These are phyloP conservation scores for Fusarium liriodendri DNA, from an alignment of 2,329 filamentous ascomycete species.

Conservation along the genomic window DNA sequence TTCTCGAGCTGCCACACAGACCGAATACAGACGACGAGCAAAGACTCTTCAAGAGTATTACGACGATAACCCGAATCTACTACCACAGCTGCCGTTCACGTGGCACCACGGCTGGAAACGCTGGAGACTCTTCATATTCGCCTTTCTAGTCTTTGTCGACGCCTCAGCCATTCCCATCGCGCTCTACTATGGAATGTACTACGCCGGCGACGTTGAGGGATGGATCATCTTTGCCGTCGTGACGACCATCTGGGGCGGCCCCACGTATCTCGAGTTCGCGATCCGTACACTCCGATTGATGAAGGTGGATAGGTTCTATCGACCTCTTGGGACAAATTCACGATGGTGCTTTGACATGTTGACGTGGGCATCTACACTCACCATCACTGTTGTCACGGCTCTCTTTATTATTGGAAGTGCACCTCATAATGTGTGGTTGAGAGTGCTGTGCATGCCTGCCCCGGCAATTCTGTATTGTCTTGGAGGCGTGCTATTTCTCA, in stretches of 20 bases:
- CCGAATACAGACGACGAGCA: slow-evolving; percentile 50
- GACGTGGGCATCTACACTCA: slow-evolving; percentile 58
- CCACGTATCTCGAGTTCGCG: slow-evolving; percentile 65
- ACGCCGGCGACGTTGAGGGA: slow-evolving; percentile 51
- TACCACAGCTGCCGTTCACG: slow-evolving; percentile 55
- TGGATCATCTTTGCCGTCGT: slow-evolving; percentile 63
- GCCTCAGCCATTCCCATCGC: slow-evolving; percentile 59
- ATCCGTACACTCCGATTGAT: slow-evolving; percentile 61
- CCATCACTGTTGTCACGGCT: slow-evolving; percentile 61
- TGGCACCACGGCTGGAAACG: slow-evolving; percentile 55
- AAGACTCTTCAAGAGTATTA: slow-evolving; percentile 54
- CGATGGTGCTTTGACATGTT: slow-evolving; percentile 64
- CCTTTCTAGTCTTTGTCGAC: slow-evolving; percentile 60
- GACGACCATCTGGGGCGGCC: slow-evolving; percentile 65
- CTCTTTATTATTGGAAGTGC: slow-evolving; percentile 63
- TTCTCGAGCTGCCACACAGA: slow-evolving; percentile 51
- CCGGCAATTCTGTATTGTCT: slow-evolving; percentile 62
- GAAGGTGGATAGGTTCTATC: slow-evolving; percentile 60
- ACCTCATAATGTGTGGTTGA: slow-evolving; percentile 60
- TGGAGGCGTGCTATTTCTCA: slow-evolving; percentile 54
- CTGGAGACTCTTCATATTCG: slow-evolving; percentile 59
- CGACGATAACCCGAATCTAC: slow-evolving; percentile 50
- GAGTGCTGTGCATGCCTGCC: slow-evolving; percentile 63
- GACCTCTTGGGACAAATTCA: slow-evolving; percentile 58
- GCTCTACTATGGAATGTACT: slow-evolving; percentile 63